Conservation (phyloP, 2,329 filamentous ascomycete species). For the Pseudogymnoascus sp. region DNA sequence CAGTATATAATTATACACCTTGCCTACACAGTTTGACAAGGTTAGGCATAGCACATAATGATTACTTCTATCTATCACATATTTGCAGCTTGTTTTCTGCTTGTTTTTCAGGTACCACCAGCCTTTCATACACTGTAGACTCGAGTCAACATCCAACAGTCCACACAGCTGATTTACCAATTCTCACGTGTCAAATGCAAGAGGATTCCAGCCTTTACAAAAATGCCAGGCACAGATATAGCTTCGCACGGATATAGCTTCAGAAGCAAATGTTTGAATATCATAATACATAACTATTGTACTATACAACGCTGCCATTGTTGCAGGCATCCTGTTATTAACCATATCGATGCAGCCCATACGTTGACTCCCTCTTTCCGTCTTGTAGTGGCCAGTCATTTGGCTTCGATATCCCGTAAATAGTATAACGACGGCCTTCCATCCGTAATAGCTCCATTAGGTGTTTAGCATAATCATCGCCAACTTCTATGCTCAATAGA, state of each 20-base stretch:
- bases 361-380: not conserved
- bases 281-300: conserved; percentile 6
- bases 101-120: not conserved
- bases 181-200: too few species aligned
- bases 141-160: not conserved
- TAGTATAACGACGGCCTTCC: not conserved
- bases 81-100: not conserved
- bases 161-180: not conserved
- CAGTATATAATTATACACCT: not conserved
- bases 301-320: not conserved
- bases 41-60: not conserved
- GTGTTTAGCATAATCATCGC: not conserved
- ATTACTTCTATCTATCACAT: not conserved
- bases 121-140: not conserved
- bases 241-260: not conserved
- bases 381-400: not conserved
- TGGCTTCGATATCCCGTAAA: too few species aligned
- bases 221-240: not conserved
- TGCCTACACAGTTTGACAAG: not conserved
- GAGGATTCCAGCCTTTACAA: not conserved
- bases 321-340: not conserved
- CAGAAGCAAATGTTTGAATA: not conserved
- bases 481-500: not conserved
- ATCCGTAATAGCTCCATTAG: not conserved
- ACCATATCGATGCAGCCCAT: not conserved